Evolutionary conservation across 768 basidiomycete species (phyloP), one percentile per base, ranked within the genome.

Genomic region (Psilocybe azurescens): DNA sequence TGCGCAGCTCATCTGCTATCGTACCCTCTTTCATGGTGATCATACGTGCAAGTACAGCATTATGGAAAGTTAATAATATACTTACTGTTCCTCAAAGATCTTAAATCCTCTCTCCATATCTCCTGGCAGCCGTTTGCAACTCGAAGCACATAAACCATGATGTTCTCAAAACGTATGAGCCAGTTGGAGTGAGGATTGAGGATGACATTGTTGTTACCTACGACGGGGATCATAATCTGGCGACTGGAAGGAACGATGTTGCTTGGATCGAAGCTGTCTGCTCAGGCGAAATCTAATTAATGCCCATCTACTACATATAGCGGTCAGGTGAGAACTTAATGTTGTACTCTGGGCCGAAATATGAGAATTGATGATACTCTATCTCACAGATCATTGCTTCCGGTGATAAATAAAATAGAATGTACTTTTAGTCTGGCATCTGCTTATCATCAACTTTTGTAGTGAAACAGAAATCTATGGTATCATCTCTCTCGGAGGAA

Each of bases 161-260:
- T 13, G 82, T 90, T 24, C 76, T 96, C 61, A 81, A 82, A 72
- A 75, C 78, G 51, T 98, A 95, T 69, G 88, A 93, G 69, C 75
- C 77, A 33, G 92, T 98, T 13, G 97, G 96, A 0, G 91, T 99
- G 2, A 79, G 96, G 54, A 96, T 99, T 65, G 97, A 99, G 74
- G 97, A 99, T 72, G 94, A 91, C 30, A 84, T 98, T 3, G 74
- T 93, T 6, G 88, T 99, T 63, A 94, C 88, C 0, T 74, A 80
- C 60, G 79, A 82, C 10, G 93, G 93, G 5, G 86, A 83, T 67
- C 89, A 94, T 77, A 97, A 95, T 75, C 70, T 97, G 64, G 97
- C 97, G 0, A 90, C 88, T 6, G 91, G 94, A 7, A 84, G 80
- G 58, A 94, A 94, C 72, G 94, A 93, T 59, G 83, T 90, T 3